Conservation (phyloP, 345 rosid species). For the Murraya paniculata region DNA sequence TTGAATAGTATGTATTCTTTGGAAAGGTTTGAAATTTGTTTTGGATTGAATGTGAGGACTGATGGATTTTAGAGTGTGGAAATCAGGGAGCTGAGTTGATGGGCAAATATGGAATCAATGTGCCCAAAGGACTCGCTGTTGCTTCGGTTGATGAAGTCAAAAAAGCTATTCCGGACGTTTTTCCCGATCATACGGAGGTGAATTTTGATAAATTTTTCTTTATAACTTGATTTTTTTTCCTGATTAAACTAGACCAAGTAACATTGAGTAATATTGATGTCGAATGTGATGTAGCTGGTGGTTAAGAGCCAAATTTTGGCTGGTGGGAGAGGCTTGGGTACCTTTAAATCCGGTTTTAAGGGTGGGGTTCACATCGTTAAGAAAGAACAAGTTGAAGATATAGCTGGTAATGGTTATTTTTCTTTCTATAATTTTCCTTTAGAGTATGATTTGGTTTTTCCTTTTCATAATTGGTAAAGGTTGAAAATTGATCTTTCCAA, state of each 20-base stretch:
- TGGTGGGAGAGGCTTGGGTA: constrained; percentile 97
- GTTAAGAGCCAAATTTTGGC: constrained; percentile 99
- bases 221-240: not conserved
- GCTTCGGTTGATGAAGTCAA: constrained; percentile 62
- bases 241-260: too few species aligned
- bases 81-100: constrained; percentile 90
- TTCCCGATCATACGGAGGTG: constrained; percentile 81
- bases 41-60: constrained; percentile 1
- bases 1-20: not conserved
- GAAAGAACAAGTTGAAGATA: constrained; percentile 67
- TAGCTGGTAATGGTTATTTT: constrained; percentile 51
- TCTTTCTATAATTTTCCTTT: not conserved
- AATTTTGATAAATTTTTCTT: not conserved
- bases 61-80: constrained; percentile 2
- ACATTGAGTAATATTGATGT: not conserved
- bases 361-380: constrained; percentile 97
- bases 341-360: constrained; percentile 80
- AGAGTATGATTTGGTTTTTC: not conserved
- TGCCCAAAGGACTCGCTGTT: constrained; percentile 85
- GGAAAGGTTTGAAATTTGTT: not conserved
- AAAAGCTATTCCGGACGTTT: constrained; percentile 54
- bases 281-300: constrained; percentile 59
- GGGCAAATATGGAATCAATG: constrained; percentile 88
- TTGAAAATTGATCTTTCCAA: not conserved
- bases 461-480: not conserved